phyloP scores from a whole-genome alignment of 2,329 filamentous ascomycete species.

The Bipolaris oryzae region DNA sequence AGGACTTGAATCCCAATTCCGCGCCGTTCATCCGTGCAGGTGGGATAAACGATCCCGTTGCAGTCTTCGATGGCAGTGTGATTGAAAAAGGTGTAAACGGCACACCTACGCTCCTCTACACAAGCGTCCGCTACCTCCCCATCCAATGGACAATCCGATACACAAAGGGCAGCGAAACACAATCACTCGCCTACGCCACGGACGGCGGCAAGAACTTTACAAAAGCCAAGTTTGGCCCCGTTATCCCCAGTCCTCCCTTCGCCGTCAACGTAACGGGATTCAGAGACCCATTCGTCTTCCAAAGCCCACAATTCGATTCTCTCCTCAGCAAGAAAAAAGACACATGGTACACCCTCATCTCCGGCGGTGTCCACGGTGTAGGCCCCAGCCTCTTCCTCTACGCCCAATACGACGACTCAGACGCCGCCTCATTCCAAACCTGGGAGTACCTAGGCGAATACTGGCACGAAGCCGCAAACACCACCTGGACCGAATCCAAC shows the following conservation, averaged over 20 bases:
- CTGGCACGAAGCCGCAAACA: constrained; percentile 50
- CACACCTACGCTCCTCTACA: constrained; percentile 54
- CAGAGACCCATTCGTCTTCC: constrained; percentile 53
- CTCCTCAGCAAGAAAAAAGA: constrained; percentile 43
- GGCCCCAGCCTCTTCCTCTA: constrained; percentile 52
- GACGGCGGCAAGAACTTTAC: constrained; percentile 52
- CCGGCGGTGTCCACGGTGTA: constrained; percentile 49
- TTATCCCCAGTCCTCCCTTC: constrained; percentile 49
- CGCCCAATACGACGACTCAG: constrained; percentile 38
- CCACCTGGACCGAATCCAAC: constrained; percentile 27
- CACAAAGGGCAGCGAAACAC: constrained; percentile 55
- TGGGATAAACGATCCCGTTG: constrained; percentile 53
- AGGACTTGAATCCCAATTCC: constrained; percentile 43
- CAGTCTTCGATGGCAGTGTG: constrained; percentile 55
- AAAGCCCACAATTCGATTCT: constrained; percentile 47
- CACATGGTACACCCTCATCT: constrained; percentile 51
- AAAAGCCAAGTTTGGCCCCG: constrained; percentile 48
- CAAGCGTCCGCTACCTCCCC: constrained; percentile 53
- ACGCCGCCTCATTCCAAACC: constrained; percentile 45
- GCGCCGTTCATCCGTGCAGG: constrained; percentile 42
- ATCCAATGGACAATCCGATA: constrained; percentile 57
- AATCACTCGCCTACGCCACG: constrained; percentile 51
- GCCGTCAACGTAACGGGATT: constrained; percentile 53
- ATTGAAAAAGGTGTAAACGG: constrained; percentile 54
- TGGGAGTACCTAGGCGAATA: constrained; percentile 48